A percentile compares a stretch with the other conserved stretches of the same genome.
phyloP scores from a whole-genome alignment of 75 land plant genomes.

The Adiantum capillusveneris region DNA sequence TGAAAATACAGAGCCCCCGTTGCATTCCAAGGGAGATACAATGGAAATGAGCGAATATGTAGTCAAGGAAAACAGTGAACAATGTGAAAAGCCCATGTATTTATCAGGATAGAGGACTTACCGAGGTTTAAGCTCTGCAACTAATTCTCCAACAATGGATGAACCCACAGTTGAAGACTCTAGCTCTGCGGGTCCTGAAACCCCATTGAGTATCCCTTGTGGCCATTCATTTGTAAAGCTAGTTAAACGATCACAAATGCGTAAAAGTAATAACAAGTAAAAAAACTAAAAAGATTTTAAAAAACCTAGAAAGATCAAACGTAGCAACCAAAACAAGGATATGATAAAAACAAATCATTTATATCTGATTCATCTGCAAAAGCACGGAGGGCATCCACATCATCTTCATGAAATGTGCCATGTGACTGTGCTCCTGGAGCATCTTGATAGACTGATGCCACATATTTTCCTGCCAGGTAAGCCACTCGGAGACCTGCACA shows the following conservation, averaged over 20 bases:
- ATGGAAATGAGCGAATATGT: too few species aligned
- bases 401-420: conserved; percentile 81
- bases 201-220: conserved; percentile 47
- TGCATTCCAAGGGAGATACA: too few species aligned
- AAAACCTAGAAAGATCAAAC: background rate
- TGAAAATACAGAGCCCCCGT: too few species aligned
- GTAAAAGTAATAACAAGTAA: background rate
- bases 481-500: conserved; percentile 71
- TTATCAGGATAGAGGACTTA: conserved; percentile 18
- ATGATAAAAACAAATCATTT: conserved; percentile 84
- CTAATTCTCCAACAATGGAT: conserved; percentile 62
- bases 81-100: too few species aligned
- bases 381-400: conserved; percentile 85
- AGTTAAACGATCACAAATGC: conserved; percentile 43
- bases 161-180: conserved; percentile 35
- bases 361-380: conserved; percentile 75
- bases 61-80: too few species aligned
- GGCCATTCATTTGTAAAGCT: conserved; percentile 95
- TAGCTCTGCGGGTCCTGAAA: conserved; percentile 41
- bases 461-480: conserved; percentile 69
- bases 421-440: conserved; percentile 30
- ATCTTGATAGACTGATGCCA: conserved; percentile 15
- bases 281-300: background rate
- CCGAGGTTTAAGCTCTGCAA: conserved; percentile 87
- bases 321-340: conserved; percentile 41